Base-by-base conservation (phyloP, 768 basidiomycete species). In the Porphyrellus cyaneotinctus region DNA sequence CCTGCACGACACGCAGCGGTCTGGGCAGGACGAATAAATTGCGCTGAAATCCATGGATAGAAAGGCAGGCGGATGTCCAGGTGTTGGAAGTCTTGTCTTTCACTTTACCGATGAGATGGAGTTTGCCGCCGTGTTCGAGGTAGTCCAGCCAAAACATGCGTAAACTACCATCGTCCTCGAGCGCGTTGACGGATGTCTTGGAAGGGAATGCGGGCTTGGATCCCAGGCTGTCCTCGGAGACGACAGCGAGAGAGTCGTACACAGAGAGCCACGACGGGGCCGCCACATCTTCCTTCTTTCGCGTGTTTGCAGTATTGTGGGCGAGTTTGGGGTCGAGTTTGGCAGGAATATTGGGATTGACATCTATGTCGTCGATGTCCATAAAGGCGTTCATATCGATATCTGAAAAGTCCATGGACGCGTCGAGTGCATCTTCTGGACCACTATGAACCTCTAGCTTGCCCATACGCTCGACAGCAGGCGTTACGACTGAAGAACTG, bases 121-220 rank as follows among this genome's bases (percentile, higher is more conserved):
- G 74, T 53, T 80, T 82, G 15, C 94, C 95, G 15, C 88, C 81
- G 43, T 82, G 79, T 65, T 98, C 93, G 31, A 95, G 82, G 63
- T 92, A 92, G 65, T 99, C 97, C 20, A 97, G 75, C 97, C 97
- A 99, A 75, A 87, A 99, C 76, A 99, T 94, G 24, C 80, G 81
- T 14, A 98, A 72, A 4, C 84, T 88, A 2, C 91, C 93, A 58
- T 97, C 92, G 5, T 80, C 72, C 63, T 97, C 91, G 2, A 94
- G 76, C 0, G 85, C 86, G 37, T 79, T 78, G 8, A 83, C 58
- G 20, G 75, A 70, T 64, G 64, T 63, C 64, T 44, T 75, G 54
- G 45, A 78, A 8, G 73, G 66, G 3, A 69, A 23, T 73, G 75
- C 14, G 7, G 65, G 59, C 23, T 69, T 60, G 43, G 65, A 65